Conservation (phyloP, 2,329 filamentous ascomycete species). For the Fonsecaea multimorphosa region DNA sequence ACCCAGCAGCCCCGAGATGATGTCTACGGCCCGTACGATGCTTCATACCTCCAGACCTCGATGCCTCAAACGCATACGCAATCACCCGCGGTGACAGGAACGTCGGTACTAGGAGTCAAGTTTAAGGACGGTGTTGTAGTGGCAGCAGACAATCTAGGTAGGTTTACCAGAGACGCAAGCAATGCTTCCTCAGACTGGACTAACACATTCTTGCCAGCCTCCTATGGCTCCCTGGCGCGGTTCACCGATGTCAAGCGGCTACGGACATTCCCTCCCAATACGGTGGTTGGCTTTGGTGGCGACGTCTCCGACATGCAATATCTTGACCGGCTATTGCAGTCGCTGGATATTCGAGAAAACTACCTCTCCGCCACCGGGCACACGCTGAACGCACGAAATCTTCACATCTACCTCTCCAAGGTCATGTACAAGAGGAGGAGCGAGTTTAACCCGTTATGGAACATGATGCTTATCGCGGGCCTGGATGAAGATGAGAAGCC, state of each 20-base stretch:
- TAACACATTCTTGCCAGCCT: slow-evolving; percentile 64
- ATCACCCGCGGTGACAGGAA: slow-evolving; percentile 91
- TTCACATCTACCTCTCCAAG: slow-evolving; percentile 96
- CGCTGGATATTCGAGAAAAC: slow-evolving; percentile 85
- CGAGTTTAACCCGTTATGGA: slow-evolving; percentile 98
- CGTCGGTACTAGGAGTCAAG: slow-evolving; percentile 92
- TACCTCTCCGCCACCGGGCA: slow-evolving; percentile 65
- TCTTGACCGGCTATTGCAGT: slow-evolving; percentile 85
- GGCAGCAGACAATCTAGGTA: slow-evolving; percentile 94
- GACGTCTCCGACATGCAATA: slow-evolving; percentile 99
- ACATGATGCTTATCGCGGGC: slow-evolving; percentile 88
- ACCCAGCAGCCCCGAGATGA: slow-evolving; percentile 84
- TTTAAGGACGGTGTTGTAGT: slow-evolving; percentile 97
- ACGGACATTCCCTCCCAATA: slow-evolving; percentile 80
- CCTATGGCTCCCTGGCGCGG: slow-evolving; percentile 94
- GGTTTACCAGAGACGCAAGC: slow-evolving; percentile 38
- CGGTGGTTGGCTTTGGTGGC: slow-evolving; percentile 91
- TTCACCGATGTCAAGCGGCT: slow-evolving; percentile 98
- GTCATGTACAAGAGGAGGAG: slow-evolving; percentile 93
- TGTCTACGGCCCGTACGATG: slow-evolving; percentile 92
- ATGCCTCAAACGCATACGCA: slow-evolving; percentile 86
- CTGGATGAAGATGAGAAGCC: slow-evolving; percentile 79
- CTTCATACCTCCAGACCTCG: slow-evolving; percentile 74
- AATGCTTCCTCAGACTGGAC: background rate
- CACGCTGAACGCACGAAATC: slow-evolving; percentile 83